phyloP scores from a whole-genome alignment of 2,329 filamentous ascomycete species.

The Fusarium sp. region DNA sequence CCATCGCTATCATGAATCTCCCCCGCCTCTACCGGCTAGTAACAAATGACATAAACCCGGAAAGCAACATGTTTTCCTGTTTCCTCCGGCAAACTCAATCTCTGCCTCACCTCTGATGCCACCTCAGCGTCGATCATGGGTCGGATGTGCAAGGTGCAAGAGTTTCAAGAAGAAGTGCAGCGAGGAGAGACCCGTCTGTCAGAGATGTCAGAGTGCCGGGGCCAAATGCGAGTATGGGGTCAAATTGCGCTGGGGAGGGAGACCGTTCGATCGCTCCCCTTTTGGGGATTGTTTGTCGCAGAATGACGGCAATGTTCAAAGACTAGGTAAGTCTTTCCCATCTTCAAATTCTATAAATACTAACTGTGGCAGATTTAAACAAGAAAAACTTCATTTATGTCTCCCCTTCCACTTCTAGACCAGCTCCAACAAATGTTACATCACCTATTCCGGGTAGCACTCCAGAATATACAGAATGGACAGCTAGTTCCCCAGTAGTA shows the following conservation, averaged over 20 bases:
- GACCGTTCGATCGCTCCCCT: slow-evolving; percentile 32
- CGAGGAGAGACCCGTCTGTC: slow-evolving; percentile 31
- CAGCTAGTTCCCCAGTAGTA: neutral
- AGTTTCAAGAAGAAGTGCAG: slow-evolving; percentile 43
- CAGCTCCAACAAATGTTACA: neutral
- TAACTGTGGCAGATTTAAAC: slow-evolving; percentile 25
- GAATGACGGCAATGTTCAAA: slow-evolving; percentile 35
- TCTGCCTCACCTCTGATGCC: slow-evolving; percentile 26
- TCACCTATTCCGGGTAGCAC: neutral
- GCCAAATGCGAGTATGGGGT: slow-evolving; percentile 38
- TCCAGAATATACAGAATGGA: neutral
- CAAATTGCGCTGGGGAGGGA: slow-evolving; percentile 36
- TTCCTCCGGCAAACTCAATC: neutral
- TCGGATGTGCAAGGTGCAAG: slow-evolving; percentile 39
- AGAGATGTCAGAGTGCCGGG: slow-evolving; percentile 32
- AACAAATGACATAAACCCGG: slow-evolving; percentile 19
- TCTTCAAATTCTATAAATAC: neutral
- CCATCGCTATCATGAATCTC: slow-evolving; percentile 2
- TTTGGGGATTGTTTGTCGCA: slow-evolving; percentile 33
- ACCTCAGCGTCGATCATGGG: slow-evolving; percentile 41
- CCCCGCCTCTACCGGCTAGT: slow-evolving; percentile 20
- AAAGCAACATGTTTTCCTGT: slow-evolving; percentile 21
- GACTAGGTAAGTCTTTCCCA: slow-evolving; percentile 1
- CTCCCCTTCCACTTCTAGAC: slow-evolving; percentile 23
- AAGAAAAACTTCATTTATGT: slow-evolving; percentile 40